Evolutionary conservation across 768 basidiomycete species (phyloP), one percentile per base, ranked within the genome.

Genomic region (Mycena capillaripes): DNA sequence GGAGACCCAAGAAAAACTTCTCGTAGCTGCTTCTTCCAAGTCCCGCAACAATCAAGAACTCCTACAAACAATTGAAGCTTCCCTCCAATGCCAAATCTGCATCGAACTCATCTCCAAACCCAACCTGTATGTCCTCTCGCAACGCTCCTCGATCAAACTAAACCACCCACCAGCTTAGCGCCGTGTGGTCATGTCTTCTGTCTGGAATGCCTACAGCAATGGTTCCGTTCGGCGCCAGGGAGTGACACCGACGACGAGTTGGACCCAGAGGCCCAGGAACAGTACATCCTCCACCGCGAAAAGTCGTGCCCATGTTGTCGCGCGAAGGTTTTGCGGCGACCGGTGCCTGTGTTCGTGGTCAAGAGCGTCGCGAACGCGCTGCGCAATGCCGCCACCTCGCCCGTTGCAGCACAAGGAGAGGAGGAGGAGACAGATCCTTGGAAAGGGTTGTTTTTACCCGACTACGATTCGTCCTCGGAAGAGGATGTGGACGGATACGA

Each of bases 161-260:
- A 57, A 63, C 27, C 16, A 38, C 40, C 12, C 19, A 46, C 19
- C 61, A 93, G 93, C 2, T 84, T 94, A 52, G 87, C 92, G 1
- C 93, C 93, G 0, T 95, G 93, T 76, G 93, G 93, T 1, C 93
- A 95, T 74, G 87, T 93, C n/a, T 83, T 93, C n/a, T 95, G 93
- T 67, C 85, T 92, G 30, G 75, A 77, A 3, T 95, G 93, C 75
- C 87, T 95, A 11, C 91, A 93, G 79, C 89, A 91, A 75, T 95
- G 93, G 93, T 95, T 95, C 82, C 88, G 89, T 69, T 87, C 89
- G 61, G 92, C 92, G 4, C 92, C 93, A 4, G 81, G 84, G 0
- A 72, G 75, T 16, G 77, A 81, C 29, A 70, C 78, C 5, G 84
- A 87, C 25, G 85, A 85, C 61, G 83, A 84, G 40, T 77, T 83